A percentile compares a stretch with the other conserved stretches of the same genome.
Conservation (phyloP, 306 rosid genomes). For the Vachellia collinsii region DNA sequence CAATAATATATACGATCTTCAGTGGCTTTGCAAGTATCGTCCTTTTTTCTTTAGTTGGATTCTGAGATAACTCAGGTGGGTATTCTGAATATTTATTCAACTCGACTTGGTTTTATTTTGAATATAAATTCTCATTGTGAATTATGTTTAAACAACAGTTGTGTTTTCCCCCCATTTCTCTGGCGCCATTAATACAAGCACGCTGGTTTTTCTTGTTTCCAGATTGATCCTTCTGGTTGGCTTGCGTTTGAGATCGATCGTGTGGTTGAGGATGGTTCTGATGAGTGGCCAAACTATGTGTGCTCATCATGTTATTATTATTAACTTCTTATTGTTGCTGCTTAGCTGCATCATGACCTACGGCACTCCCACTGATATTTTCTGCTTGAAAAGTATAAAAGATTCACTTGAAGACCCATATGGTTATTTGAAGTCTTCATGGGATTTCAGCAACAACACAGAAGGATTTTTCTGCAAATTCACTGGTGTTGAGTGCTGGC, state of each 20-base stretch:
- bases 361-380: background rate
- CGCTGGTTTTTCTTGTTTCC: background rate
- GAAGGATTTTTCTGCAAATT: background rate
- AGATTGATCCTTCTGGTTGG: background rate
- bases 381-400: constrained; percentile 4
- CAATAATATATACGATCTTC: background rate
- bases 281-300: constrained; percentile 34
- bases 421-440: background rate
- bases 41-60: background rate
- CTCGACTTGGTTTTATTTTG: constrained; percentile 1
- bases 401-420: background rate
- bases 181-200: too few species aligned
- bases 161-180: background rate
- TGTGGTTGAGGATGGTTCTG: constrained; percentile 44
- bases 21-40: background rate
- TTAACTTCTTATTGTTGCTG: constrained; percentile 42
- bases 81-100: background rate
- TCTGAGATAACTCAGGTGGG: background rate
- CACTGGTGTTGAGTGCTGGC: constrained; percentile 86
- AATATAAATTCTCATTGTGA: background rate
- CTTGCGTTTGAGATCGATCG: background rate
- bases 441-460: background rate
- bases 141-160: background rate
- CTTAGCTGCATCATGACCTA: background rate
- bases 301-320: constrained; percentile 17